phyloP scores from a whole-genome alignment of 140 eudicot genomes.

The Oenanthe javanica region DNA sequence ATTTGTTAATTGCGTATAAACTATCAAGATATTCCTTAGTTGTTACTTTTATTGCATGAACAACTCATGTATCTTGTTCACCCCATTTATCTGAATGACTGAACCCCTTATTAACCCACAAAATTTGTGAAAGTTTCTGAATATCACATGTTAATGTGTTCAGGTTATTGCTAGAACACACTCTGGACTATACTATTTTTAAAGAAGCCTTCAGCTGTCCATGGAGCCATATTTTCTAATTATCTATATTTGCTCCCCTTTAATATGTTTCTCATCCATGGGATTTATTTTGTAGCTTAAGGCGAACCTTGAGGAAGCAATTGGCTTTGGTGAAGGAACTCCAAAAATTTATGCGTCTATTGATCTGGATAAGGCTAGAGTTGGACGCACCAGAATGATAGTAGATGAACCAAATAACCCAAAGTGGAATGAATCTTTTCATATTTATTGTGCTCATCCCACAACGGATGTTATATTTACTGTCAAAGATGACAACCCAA shows the following conservation, averaged over 20 bases:
- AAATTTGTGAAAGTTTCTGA: background rate
- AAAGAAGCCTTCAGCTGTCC: background rate
- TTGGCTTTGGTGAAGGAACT: constrained; percentile 37
- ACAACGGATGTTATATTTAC: constrained; percentile 42
- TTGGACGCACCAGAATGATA: constrained; percentile 43
- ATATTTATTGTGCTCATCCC: constrained; percentile 42
- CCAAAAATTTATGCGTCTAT: constrained; percentile 39
- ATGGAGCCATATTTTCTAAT: background rate
- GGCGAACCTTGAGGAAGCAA: constrained; percentile 29
- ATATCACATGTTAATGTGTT: no score
- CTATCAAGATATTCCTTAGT: background rate
- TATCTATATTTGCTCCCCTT: background rate
- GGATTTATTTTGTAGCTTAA: constrained; percentile 13
- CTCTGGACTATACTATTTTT: background rate
- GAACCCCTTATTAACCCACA: background rate
- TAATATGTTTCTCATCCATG: background rate
- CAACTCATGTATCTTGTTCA: background rate
- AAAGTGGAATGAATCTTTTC: constrained; percentile 44
- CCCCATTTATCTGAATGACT: background rate
- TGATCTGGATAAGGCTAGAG: constrained; percentile 43
- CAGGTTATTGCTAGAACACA: background rate
- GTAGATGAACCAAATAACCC: constrained; percentile 38
- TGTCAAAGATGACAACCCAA: constrained; percentile 46
- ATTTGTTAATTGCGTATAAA: background rate
- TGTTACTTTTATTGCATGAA: background rate